Evolutionary conservation across 2,329 filamentous ascomycete species (phyloP).

Genomic region (Sarocladium oryzae): DNA sequence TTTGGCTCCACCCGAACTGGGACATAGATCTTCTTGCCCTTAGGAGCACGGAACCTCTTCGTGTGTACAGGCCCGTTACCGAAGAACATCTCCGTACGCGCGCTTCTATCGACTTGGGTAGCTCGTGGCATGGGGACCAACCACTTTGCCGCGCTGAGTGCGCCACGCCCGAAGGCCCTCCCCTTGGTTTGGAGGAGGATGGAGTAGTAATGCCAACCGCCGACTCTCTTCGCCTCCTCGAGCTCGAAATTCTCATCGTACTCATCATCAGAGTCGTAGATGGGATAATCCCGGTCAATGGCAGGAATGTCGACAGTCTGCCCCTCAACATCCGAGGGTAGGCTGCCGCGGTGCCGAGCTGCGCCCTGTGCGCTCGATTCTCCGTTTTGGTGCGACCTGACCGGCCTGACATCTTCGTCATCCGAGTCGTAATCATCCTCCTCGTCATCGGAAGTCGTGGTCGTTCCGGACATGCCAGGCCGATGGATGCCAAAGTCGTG

Average conservation of each 20-base stretch:
- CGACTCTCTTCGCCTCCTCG: slow-evolving; percentile 69
- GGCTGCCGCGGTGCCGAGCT: slow-evolving; percentile 30
- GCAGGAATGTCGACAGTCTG: slow-evolving; percentile 61
- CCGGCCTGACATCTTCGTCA: slow-evolving; percentile 33
- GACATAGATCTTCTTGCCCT: slow-evolving; percentile 89
- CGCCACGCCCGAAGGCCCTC: slow-evolving; percentile 33
- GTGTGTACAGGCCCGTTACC: slow-evolving; percentile 48
- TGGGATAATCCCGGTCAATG: slow-evolving; percentile 65
- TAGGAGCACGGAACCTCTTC: slow-evolving; percentile 64
- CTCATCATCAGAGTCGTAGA: slow-evolving; percentile 84
- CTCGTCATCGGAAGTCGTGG: slow-evolving; percentile 71
- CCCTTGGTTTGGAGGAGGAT: slow-evolving; percentile 47
- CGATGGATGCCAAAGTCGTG: slow-evolving; percentile 89
- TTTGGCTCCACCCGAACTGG: slow-evolving; percentile 95
- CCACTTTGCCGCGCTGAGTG: slow-evolving; percentile 39
- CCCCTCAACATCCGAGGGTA: slow-evolving; percentile 68
- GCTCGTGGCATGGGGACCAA: slow-evolving; percentile 49
- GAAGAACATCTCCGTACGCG: slow-evolving; percentile 47
- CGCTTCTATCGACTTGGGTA: slow-evolving; percentile 50
- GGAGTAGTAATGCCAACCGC: slow-evolving; percentile 69
- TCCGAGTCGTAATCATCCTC: slow-evolving; percentile 66
- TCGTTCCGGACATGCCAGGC: slow-evolving; percentile 65
- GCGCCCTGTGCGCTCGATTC: slow-evolving; percentile 32
- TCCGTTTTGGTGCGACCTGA: slow-evolving; percentile 16
- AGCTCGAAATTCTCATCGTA: slow-evolving; percentile 68